phyloP scores from a whole-genome alignment of 2,329 filamentous ascomycete species.

The Pseudogymnoascus sp. region DNA sequence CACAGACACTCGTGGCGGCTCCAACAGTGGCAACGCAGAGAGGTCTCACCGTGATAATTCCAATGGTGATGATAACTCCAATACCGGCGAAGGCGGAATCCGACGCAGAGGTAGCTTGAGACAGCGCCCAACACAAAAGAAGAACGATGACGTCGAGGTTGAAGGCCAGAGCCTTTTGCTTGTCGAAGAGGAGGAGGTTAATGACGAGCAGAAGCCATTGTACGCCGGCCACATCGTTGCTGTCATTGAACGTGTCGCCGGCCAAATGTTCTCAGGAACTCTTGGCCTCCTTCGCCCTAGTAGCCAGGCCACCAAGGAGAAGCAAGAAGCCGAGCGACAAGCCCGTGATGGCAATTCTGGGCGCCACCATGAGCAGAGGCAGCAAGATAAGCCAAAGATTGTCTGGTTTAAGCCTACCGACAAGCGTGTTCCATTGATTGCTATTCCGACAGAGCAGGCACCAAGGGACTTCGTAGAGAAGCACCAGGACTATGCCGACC shows the following conservation, averaged over 20 bases:
- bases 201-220: conserved; percentile 92
- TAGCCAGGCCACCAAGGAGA: conserved; percentile 98
- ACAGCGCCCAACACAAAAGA: conserved; percentile 97
- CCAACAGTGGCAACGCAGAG: conserved; percentile 65
- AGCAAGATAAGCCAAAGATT: conserved; percentile 97
- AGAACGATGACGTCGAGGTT: conserved; percentile 98
- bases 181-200: conserved; percentile 98
- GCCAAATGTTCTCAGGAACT: conserved; percentile 98
- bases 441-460: conserved; percentile 95
- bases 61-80: conserved; percentile 54
- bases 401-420: conserved; percentile 99
- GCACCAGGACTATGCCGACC: conserved; percentile 93
- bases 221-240: conserved; percentile 97
- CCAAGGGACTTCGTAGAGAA: conserved; percentile 97
- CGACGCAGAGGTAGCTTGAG: conserved; percentile 89
- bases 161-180: conserved; percentile 94
- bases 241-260: conserved; percentile 91
- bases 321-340: conserved; percentile 93
- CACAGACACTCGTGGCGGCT: conserved; percentile 76
- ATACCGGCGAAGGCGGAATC: conserved; percentile 71
- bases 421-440: conserved; percentile 95
- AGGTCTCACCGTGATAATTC: conserved; percentile 46
- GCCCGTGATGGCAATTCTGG: conserved; percentile 72
- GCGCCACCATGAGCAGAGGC: conserved; percentile 70
- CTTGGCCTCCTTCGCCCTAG: conserved; percentile 89